Base-by-base conservation (phyloP, 495 filamentous ascomycete species). In the Daldinia childiae region DNA sequence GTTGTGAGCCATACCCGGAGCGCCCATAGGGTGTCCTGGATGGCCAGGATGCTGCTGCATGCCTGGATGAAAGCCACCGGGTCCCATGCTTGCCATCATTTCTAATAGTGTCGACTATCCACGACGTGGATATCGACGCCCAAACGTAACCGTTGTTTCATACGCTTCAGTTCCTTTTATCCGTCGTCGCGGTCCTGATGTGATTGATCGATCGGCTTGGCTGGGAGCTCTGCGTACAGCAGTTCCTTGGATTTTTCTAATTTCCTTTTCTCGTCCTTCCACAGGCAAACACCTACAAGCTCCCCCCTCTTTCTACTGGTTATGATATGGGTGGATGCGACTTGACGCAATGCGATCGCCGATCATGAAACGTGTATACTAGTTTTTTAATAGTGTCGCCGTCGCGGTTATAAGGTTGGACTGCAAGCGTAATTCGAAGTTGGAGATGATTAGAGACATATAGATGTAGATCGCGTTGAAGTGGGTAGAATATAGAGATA, bases 21-120 rank as follows among this genome's bases (percentile, higher is more conserved):
- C 77, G 11, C 81, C 85, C 88, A 92, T 92, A 71, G 90, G 91
- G 78, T 95, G 93, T 51, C 91, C 91, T 50, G 90, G 92, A 73
- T 90, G 87, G 71, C 89, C 90, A 36, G 86, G 86, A 76, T 93
- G 91, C 65, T 90, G 90, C 51, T 88, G 88, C 80, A 94, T 93
- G 79, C 85, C 88, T 82, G 85, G 88, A 83, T 90, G 91, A 82
- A 86, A 89, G 80, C 79, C 79, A 78, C 77, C 81, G 78, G 90
- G 89, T 75, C 86, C 84, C 83, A 93, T 89, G 82, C 87, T 90
- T 75, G 88, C 87, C 88, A 91, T 91, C 87, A 87, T 87, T 72
- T 81, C 81, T 77, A 43, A 58, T 52, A 66, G 41, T 77, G 81
- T 77, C 82, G 79, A 83, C 62, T 80, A 84, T 78, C 83, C 83